phyloP scores from a whole-genome alignment of 73 alveolate species.

The Symbiodinium pilosum region DNA sequence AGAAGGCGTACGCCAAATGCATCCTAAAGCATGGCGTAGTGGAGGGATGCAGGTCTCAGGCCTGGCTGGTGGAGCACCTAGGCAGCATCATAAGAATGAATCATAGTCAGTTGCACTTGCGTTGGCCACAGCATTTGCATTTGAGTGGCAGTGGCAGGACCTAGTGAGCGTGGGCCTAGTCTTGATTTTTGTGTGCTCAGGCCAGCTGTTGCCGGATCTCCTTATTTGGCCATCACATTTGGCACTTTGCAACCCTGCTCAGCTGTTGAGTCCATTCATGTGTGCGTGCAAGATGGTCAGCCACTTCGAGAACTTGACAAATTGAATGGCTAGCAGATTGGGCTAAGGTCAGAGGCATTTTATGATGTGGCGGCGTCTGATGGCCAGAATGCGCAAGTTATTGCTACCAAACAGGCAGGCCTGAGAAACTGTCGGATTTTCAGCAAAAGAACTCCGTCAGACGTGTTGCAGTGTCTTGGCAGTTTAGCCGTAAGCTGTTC shows the following conservation, averaged over 20 bases:
- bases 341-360: neutral
- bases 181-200: neutral
- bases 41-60: neutral
- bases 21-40: neutral
- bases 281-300: neutral
- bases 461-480: neutral
- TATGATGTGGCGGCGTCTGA: neutral
- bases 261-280: neutral
- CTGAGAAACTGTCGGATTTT: constrained; percentile 19
- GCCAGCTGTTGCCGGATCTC: neutral
- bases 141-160: neutral
- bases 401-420: neutral
- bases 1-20: neutral
- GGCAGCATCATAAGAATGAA: neutral
- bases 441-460: neutral
- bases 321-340: neutral
- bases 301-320: neutral
- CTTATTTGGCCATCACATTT: neutral
- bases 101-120: neutral
- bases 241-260: neutral
- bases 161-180: neutral
- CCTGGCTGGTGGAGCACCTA: neutral
- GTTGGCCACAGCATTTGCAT: neutral
- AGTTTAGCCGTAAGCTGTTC: too few relatives aligned
- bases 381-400: neutral